Base-by-base conservation (phyloP, 2,329 filamentous ascomycete genomes). In the Coniochaeta sp. region DNA sequence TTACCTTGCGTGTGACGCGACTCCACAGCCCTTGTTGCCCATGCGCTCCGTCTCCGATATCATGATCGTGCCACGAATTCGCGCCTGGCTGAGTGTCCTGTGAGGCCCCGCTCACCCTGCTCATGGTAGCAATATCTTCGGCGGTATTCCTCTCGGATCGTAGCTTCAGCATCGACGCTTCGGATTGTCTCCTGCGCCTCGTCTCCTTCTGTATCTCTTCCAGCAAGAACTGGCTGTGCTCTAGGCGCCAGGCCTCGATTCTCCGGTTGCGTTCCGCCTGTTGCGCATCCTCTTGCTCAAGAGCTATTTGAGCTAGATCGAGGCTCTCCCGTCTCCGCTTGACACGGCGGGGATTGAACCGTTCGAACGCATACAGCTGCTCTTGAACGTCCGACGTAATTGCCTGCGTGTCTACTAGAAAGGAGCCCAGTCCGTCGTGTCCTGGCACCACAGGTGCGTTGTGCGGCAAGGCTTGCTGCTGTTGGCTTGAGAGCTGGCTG, bases 191-290 rank as follows among this genome's bases (percentile, higher is more conserved):
- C 61, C 89, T 83, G 61, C 89, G 81, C 63, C 80, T 78, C 59
- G 92, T 96, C 74, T 96, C 91, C 63, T 85, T 88, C 73, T 96
- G 90, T 55, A 98, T 93, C 73, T 97, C 91, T 60, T 96, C 90
- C 36, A 97, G 73, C 30, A 99, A 78, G 12, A 91, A 86, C 61
- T 85, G 85, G 72, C 92, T 96, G 72, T 99, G 93, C 69, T 98
- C 93, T 69, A 96, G 75, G 60, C 93, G 85, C 95, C 95, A 99
- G 58, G 85, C 84, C 74, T 98, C 93, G 70, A 99, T 96, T 62
- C 93, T 84, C 66, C 88, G 85, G 70, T 88, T 89, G 70, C 89
- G 88, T 66, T 96, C 91, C 44, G 83, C 78, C 64, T 91, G 88
- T 44, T 87, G 82, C 30, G 80, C 75, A 38, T 78, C 75, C 47